These are phyloP conservation scores for Tilletia setariae DNA, from an alignment of 1,284 basidiomycete genomes.

Conservation along the genomic window DNA sequence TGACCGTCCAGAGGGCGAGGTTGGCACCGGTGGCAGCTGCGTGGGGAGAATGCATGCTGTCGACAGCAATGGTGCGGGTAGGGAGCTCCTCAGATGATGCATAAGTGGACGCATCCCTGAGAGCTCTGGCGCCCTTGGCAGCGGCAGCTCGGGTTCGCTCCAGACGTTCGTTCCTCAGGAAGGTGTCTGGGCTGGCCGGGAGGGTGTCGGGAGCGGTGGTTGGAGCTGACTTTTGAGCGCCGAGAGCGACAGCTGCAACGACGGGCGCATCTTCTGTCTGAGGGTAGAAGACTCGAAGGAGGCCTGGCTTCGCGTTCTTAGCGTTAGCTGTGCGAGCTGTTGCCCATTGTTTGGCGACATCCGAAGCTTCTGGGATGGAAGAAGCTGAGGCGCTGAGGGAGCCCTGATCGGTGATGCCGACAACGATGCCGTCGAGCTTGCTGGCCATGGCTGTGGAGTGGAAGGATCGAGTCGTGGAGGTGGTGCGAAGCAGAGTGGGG, in stretches of 20 bases:
- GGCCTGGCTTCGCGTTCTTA: conserved; percentile 40
- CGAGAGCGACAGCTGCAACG: conserved; percentile 44
- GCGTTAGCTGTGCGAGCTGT: conserved; percentile 32
- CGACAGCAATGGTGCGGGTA: conserved; percentile 36
- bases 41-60: conserved; percentile 44
- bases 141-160: conserved; percentile 48
- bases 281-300: conserved; percentile 47
- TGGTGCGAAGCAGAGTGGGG: background rate
- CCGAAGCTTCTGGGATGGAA: conserved; percentile 14
- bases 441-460: background rate
- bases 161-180: conserved; percentile 47
- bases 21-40: conserved; percentile 47
- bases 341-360: conserved; percentile 46
- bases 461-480: background rate
- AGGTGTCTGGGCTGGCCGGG: conserved; percentile 32
- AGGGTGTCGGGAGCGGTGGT: conserved; percentile 43
- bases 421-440: conserved; percentile 14
- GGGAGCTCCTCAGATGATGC: conserved; percentile 24
- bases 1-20: conserved; percentile 47
- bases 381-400: background rate
- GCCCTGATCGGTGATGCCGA: conserved; percentile 12
- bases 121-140: conserved; percentile 47
- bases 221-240: conserved; percentile 45
- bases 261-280: conserved; percentile 21
- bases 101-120: conserved; percentile 40